These are phyloP conservation scores for Ganoderma meredithae DNA, from an alignment of 1,284 basidiomycete genomes.

Conservation along the genomic window DNA sequence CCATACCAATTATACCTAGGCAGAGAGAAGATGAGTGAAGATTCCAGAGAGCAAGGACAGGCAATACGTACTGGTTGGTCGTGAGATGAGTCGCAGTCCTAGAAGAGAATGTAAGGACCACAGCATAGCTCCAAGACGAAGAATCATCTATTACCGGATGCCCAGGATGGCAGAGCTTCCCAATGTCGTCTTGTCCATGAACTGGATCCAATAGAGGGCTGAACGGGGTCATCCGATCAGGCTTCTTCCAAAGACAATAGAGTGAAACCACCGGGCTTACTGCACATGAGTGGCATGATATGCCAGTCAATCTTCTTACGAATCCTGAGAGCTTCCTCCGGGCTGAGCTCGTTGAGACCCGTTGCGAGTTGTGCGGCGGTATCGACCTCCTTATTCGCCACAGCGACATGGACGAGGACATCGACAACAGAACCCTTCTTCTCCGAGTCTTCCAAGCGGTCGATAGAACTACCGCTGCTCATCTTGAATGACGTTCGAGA, in stretches of 20 bases:
- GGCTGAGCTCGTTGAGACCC: slow-evolving; percentile 53
- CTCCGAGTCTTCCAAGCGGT: slow-evolving; percentile 31
- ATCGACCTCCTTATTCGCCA: slow-evolving; percentile 54
- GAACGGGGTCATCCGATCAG: not conserved
- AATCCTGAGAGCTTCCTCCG: slow-evolving; percentile 56
- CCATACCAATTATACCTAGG: slow-evolving; percentile 42
- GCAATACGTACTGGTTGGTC: slow-evolving; percentile 39
- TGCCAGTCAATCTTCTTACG: slow-evolving; percentile 72
- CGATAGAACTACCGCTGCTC: slow-evolving; percentile 30
- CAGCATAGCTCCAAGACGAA: not conserved
- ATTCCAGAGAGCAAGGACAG: not conserved
- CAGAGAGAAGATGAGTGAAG: not conserved
- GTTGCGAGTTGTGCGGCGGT: slow-evolving; percentile 62
- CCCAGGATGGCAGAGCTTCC: slow-evolving; percentile 72
- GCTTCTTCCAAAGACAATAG: not conserved
- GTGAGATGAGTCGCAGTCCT: slow-evolving; percentile 46
- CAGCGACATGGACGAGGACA: slow-evolving; percentile 33
- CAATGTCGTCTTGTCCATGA: slow-evolving; percentile 79
- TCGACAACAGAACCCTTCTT: slow-evolving; percentile 29
- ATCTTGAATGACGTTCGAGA: slow-evolving; percentile 15
- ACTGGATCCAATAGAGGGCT: slow-evolving; percentile 74
- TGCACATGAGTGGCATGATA: slow-evolving; percentile 74
- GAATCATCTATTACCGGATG: slow-evolving; percentile 50
- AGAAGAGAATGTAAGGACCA: not conserved
- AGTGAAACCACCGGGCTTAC: slow-evolving; percentile 45